A percentile compares a stretch with the other conserved stretches of the same genome.
Evolutionary conservation across 2,329 filamentous ascomycete genomes (phyloP).

Genomic region (Epichloe baconii): DNA sequence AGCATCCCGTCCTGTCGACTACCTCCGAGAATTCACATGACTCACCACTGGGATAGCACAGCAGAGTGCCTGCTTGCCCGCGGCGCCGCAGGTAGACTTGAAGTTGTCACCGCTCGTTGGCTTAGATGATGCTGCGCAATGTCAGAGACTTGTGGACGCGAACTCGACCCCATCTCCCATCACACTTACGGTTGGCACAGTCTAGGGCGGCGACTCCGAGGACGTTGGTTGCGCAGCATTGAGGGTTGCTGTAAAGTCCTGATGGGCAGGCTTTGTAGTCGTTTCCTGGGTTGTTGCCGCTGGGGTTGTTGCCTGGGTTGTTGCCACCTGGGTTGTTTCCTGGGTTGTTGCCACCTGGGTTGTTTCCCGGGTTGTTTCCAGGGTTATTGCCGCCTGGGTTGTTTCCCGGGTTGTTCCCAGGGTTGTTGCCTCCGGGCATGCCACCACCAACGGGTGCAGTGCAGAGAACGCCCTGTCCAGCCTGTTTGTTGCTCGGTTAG

Average conservation of each 20-base stretch:
- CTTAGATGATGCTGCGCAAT: background rate
- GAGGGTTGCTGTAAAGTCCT: slow-evolving; percentile 16
- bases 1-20: background rate
- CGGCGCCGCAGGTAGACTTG: slow-evolving; percentile 1
- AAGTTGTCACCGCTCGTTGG: slow-evolving; percentile 3
- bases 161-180: background rate
- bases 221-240: slow-evolving; percentile 36
- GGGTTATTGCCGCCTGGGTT: background rate
- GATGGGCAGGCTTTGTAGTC: slow-evolving; percentile 8
- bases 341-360: background rate
- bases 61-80: slow-evolving; percentile 4
- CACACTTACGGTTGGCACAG: slow-evolving; percentile 18
- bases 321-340: background rate
- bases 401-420: background rate
- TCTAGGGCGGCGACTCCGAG: slow-evolving; percentile 33
- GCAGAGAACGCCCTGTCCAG: too few relatives aligned
- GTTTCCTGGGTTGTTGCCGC: slow-evolving; percentile 2
- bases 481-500: too few relatives aligned
- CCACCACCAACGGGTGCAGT: background rate
- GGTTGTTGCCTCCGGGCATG: background rate
- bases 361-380: background rate
- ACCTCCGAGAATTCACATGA: background rate
- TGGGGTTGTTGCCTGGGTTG: slow-evolving; percentile 1
- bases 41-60: slow-evolving; percentile 7
- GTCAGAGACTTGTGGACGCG: background rate